phyloP scores from a whole-genome alignment of 2,329 filamentous ascomycete species.

The Zalaria sp. region DNA sequence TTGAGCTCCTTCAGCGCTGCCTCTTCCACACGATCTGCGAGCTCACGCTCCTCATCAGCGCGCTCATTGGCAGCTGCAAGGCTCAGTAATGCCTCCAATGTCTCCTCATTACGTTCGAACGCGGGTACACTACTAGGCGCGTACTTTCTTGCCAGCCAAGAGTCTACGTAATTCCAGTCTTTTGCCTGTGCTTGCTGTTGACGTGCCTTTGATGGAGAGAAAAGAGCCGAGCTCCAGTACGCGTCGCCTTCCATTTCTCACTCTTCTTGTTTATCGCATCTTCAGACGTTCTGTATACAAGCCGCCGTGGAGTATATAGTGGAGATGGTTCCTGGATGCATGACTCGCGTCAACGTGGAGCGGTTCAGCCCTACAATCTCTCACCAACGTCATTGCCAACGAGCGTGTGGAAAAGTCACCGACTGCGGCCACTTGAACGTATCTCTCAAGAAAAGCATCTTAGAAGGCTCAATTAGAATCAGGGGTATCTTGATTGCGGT shows the following conservation, averaged over 20 bases:
- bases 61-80: conserved; percentile 64
- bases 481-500: too few relatives aligned
- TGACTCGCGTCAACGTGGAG: background rate
- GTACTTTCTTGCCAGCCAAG: conserved; percentile 65
- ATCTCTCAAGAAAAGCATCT: background rate
- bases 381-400: background rate
- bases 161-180: conserved; percentile 81
- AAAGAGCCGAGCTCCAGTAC: conserved; percentile 29
- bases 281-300: background rate
- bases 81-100: conserved; percentile 58
- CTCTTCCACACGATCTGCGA: conserved; percentile 45
- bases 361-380: background rate
- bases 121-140: conserved; percentile 47
- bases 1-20: conserved; percentile 11
- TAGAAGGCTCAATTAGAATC: too few relatives aligned
- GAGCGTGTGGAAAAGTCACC: background rate
- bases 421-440: background rate
- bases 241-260: conserved; percentile 11
- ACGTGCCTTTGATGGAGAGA: conserved; percentile 51
- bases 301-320: too few relatives aligned
- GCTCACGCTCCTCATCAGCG: conserved; percentile 54
- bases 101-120: conserved; percentile 81
- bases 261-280: background rate
- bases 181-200: conserved; percentile 70
- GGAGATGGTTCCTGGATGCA: too few relatives aligned